Evolutionary conservation across 768 basidiomycete genomes (phyloP).

Genomic region (Termitomyces sp.): DNA sequence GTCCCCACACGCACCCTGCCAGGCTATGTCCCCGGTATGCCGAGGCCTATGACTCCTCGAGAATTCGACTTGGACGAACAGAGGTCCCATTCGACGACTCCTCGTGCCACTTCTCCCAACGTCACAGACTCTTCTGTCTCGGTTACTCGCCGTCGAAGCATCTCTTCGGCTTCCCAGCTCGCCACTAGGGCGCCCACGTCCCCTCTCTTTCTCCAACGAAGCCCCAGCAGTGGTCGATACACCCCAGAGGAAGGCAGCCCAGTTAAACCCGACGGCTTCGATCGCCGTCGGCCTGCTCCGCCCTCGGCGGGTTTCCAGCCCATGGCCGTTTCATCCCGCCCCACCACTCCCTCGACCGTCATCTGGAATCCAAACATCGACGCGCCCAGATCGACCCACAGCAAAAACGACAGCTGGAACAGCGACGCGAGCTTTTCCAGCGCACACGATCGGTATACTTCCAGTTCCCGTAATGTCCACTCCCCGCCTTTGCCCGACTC

Average conservation of each 20-base stretch:
- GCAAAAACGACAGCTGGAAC: slow-evolving; percentile 54
- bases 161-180: slow-evolving; percentile 48
- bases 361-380: slow-evolving; percentile 52
- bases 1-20: slow-evolving; percentile 61
- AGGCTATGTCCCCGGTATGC: slow-evolving; percentile 89
- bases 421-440: slow-evolving; percentile 34
- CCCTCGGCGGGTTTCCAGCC: slow-evolving; percentile 66
- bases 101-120: slow-evolving; percentile 69
- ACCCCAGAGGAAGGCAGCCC: slow-evolving; percentile 48
- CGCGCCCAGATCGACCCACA: slow-evolving; percentile 31
- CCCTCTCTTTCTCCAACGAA: slow-evolving; percentile 51
- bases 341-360: slow-evolving; percentile 66
- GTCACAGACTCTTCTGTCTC: slow-evolving; percentile 28
- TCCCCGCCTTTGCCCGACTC: slow-evolving; percentile 59
- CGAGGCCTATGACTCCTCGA: slow-evolving; percentile 85
- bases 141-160: slow-evolving; percentile 40
- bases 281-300: slow-evolving; percentile 64
- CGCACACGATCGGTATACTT: slow-evolving; percentile 33
- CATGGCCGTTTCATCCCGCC: slow-evolving; percentile 56
- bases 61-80: slow-evolving; percentile 71
- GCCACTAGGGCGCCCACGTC: slow-evolving; percentile 44
- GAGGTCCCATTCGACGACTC: slow-evolving; percentile 68
- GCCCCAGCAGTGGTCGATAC: slow-evolving; percentile 51
- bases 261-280: slow-evolving; percentile 41
- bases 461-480: slow-evolving; percentile 41